Evolutionary conservation across 306 rosid species (phyloP).

Genomic region (Mucuna pruriens): DNA sequence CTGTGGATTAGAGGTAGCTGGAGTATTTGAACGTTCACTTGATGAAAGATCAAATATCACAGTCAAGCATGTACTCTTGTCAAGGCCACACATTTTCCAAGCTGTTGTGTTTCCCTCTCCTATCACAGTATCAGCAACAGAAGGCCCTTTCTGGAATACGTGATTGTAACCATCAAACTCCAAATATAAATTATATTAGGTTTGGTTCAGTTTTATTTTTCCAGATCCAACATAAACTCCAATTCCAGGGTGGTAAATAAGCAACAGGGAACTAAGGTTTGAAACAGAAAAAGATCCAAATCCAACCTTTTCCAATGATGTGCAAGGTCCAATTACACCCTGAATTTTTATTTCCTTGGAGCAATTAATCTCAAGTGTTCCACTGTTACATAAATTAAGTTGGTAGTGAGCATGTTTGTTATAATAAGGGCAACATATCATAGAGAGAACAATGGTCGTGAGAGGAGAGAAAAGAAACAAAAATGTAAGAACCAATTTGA

Average conservation of each 20-base stretch:
- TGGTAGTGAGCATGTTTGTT: conserved; percentile 28
- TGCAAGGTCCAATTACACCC: conserved; percentile 92
- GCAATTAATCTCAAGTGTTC: conserved; percentile 85
- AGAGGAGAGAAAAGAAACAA: background rate
- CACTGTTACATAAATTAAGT: conserved; percentile 57
- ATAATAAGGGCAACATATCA: background rate
- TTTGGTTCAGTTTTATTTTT: background rate
- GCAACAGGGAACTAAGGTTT: conserved; percentile 23
- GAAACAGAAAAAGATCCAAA: conserved; percentile 29
- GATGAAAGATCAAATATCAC: conserved; percentile 86
- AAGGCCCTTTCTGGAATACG: conserved; percentile 79
- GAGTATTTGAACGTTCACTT: conserved; percentile 74
- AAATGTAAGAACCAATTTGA: background rate
- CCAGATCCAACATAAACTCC: background rate
- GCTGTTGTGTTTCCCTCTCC: conserved; percentile 90
- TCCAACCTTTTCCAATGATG: conserved; percentile 88
- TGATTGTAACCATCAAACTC: conserved; percentile 40
- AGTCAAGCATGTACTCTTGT: conserved; percentile 87
- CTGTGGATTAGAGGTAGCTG: conserved; percentile 73
- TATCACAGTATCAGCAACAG: conserved; percentile 78
- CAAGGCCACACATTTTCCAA: conserved; percentile 96
- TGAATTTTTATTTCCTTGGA: conserved; percentile 90
- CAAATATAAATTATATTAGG: conserved; percentile 26
- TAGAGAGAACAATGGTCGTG: background rate
- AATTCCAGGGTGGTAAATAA: conserved; percentile 19